Conservation (phyloP, 352 stramenopile species). For the Globisporangium cylindrosporum region DNA sequence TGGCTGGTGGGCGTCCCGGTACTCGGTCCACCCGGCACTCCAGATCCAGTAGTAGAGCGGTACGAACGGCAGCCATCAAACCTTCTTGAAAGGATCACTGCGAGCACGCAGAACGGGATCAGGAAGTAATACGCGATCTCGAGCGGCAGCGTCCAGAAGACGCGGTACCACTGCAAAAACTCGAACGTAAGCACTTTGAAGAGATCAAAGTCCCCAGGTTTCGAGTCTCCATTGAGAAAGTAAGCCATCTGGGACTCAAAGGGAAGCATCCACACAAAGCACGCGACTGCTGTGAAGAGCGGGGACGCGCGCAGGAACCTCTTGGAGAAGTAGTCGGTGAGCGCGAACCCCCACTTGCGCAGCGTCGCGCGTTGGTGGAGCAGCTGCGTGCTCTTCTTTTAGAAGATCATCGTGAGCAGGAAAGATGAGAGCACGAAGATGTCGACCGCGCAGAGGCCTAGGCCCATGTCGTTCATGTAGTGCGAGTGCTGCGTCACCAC, state of each 20-base stretch:
- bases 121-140: conserved; percentile 45
- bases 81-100: not conserved
- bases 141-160: conserved; percentile 51
- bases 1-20: conserved; percentile 25
- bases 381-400: conserved; percentile 20
- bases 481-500: conserved; percentile 21
- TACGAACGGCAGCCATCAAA: conserved; percentile 21
- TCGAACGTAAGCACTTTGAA: conserved; percentile 28
- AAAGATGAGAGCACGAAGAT: conserved; percentile 27
- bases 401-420: conserved; percentile 23
- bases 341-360: conserved; percentile 15
- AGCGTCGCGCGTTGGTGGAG: conserved; percentile 9
- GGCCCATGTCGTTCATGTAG: conserved; percentile 15
- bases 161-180: conserved; percentile 28
- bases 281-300: conserved; percentile 35
- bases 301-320: conserved; percentile 55
- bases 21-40: conserved; percentile 18
- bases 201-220: conserved; percentile 24
- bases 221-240: conserved; percentile 10
- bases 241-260: conserved; percentile 28
- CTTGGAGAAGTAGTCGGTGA: conserved; percentile 49
- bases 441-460: conserved; percentile 16
- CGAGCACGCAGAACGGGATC: conserved; percentile 28
- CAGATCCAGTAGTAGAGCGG: conserved; percentile 14
- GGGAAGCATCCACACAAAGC: conserved; percentile 30